Conservation (phyloP, 2,329 filamentous ascomycete genomes). For the Ophiostoma pallidulum region DNA sequence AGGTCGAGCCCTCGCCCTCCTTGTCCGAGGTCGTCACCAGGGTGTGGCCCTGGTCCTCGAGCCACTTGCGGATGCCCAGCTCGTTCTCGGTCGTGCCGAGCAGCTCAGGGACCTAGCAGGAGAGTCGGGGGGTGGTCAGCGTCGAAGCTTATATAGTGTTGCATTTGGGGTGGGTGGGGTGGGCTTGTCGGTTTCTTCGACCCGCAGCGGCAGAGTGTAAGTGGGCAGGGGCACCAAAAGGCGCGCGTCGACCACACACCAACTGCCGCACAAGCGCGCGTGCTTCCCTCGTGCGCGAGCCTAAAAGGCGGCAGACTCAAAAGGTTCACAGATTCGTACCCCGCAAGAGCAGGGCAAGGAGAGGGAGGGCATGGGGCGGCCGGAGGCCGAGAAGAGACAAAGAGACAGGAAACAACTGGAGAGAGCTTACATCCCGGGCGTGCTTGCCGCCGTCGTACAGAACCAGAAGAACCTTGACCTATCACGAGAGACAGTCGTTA, state of each 20-base stretch:
- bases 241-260: no score
- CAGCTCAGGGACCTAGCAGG: slow-evolving; percentile 55
- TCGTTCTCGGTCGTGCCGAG: slow-evolving; percentile 97
- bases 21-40: slow-evolving; percentile 97
- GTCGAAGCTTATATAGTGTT: background rate
- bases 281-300: no score
- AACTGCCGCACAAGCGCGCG: slow-evolving; percentile 4
- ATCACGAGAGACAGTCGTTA: slow-evolving; percentile 39
- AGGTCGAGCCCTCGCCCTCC: slow-evolving; percentile 82
- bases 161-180: no score
- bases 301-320: background rate
- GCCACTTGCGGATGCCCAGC: slow-evolving; percentile 93
- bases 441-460: slow-evolving; percentile 89
- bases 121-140: background rate
- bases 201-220: slow-evolving; percentile 1
- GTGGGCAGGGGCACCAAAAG: no score
- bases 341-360: background rate
- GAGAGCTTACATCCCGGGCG: slow-evolving; percentile 62
- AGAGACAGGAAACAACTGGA: background rate
- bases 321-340: no score
- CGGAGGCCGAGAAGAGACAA: slow-evolving; percentile 3
- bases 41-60: slow-evolving; percentile 93
- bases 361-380: background rate
- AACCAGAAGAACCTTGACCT: slow-evolving; percentile 94
- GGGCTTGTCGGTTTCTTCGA: background rate